These are phyloP conservation scores for Penstemon eatonii DNA, from an alignment of 257 asterid genomes.

Conservation along the genomic window DNA sequence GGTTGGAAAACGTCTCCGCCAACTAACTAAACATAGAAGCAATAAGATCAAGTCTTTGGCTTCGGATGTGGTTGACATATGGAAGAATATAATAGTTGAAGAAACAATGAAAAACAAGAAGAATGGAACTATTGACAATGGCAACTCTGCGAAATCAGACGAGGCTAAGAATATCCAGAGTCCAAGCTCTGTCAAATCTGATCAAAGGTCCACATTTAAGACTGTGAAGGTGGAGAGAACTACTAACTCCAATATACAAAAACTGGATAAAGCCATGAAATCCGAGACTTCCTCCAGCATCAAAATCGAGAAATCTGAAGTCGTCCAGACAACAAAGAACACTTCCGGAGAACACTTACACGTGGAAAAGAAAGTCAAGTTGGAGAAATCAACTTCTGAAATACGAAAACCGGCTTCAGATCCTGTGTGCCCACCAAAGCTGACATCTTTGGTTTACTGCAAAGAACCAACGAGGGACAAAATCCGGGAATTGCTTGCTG, in stretches of 20 bases:
- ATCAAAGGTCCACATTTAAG: constrained; percentile 37
- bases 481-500: constrained; percentile 53
- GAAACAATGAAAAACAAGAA: constrained; percentile 64
- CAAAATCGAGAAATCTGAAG: constrained; percentile 36
- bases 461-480: constrained; percentile 61
- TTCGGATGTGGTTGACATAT: constrained; percentile 71
- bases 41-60: constrained; percentile 73
- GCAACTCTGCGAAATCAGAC: constrained; percentile 37
- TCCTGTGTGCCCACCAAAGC: constrained; percentile 45
- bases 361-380: constrained; percentile 43
- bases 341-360: constrained; percentile 31
- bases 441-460: constrained; percentile 53
- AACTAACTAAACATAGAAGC: constrained; percentile 82
- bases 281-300: constrained; percentile 39
- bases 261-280: constrained; percentile 35
- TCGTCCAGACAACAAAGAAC: constrained; percentile 29
- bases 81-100: constrained; percentile 74
- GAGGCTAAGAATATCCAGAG: constrained; percentile 45
- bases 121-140: constrained; percentile 40
- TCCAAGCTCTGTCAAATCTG: constrained; percentile 49
- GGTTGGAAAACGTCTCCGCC: constrained; percentile 91
- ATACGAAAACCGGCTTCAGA: constrained; percentile 27
- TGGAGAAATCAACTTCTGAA: constrained; percentile 45
- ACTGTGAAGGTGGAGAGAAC: constrained; percentile 47
- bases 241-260: constrained; percentile 22